Evolutionary conservation across 164 flowering plant species (phyloP), one percentile per base, ranked within the genome.

Genomic region (Buxus sempervirens): DNA sequence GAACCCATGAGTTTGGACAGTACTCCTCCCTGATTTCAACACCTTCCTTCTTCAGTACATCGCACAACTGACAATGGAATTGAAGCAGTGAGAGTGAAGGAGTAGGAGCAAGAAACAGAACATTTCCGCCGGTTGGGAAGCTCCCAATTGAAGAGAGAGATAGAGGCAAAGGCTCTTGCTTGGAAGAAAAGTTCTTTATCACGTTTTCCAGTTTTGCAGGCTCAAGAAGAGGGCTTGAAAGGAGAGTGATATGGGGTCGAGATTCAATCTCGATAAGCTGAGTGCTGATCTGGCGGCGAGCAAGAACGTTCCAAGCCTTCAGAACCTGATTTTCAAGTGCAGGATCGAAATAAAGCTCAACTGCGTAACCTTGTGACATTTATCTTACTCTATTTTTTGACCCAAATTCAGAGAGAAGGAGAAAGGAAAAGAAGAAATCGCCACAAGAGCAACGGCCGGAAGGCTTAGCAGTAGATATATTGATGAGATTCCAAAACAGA

Each of bases 261-360:
- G 98, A 92, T 66, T 90, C 96, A 62, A 89, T 92, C 68, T 89
- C 96, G 55, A 95, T 92, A 58, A 95, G 90, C 59, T 92, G 96
- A 36, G 94, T 95, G 57, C 96, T 90, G 78, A 95, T 89, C 75
- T 95, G 97, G 36, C 97, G 86, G 18, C 97, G 93, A 62, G 98
- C 97, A 6, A 92, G 70, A 22, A 89, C 91, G 73, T 90, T 92
- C 98, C 97, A 92, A n/a, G 98, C 97, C 71, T 95, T 95, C 72
- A 95, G 70, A 53, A 95, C 96, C 75, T 95, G 98, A 78, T 95
- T 95, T 76, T 95, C 98, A 0, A 95, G 86, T 0, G 97, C 96
- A 1, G 98, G 96, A 70, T 95, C 98, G 79, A 95, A 95, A 84
- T 90, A 92, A 54, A 95, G 96, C 87, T 95, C 97, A 59, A 95